Evolutionary conservation across 1,284 basidiomycete species (phyloP).

Genomic region (Microbotryum scabiosae): DNA sequence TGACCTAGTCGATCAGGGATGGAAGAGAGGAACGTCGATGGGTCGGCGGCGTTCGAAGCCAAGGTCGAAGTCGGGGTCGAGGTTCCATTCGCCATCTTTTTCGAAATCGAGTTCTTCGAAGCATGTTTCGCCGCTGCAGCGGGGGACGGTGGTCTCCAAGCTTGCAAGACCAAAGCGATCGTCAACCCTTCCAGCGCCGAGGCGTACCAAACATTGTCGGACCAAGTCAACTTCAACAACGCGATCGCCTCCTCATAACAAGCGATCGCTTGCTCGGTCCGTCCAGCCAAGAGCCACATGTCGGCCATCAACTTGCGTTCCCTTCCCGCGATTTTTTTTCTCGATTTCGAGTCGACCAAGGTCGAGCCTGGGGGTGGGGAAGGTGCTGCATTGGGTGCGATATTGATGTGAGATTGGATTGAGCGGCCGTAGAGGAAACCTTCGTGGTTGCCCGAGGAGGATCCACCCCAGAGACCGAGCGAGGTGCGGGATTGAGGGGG

Average conservation of each 20-base stretch:
- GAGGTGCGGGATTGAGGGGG: constrained; percentile 23
- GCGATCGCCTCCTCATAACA: constrained; percentile 77
- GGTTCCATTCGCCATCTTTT: background rate
- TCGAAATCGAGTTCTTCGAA: background rate
- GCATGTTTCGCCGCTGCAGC: background rate
- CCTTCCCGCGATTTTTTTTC: constrained; percentile 46
- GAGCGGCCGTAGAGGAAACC: constrained; percentile 19
- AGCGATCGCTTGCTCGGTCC: constrained; percentile 65
- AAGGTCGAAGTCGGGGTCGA: constrained; percentile 6
- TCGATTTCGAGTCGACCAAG: constrained; percentile 21
- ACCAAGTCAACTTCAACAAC: constrained; percentile 54
- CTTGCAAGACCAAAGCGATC: constrained; percentile 24
- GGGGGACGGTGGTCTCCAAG: constrained; percentile 8
- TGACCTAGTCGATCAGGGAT: constrained; percentile 32
- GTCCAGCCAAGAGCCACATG: constrained; percentile 72
- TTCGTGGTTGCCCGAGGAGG: constrained; percentile 21
- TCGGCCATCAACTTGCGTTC: constrained; percentile 82
- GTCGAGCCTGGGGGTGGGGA: constrained; percentile 18
- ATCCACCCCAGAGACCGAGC: constrained; percentile 11
- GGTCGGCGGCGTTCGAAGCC: constrained; percentile 5
- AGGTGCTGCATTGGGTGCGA: constrained; percentile 8
- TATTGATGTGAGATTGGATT: constrained; percentile 17
- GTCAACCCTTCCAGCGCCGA: constrained; percentile 73
- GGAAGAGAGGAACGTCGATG: constrained; percentile 26
- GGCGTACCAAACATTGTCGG: constrained; percentile 78